Evolutionary conservation across 2,329 filamentous ascomycete species (phyloP).

Genomic region (Xylariaceae sp.): DNA sequence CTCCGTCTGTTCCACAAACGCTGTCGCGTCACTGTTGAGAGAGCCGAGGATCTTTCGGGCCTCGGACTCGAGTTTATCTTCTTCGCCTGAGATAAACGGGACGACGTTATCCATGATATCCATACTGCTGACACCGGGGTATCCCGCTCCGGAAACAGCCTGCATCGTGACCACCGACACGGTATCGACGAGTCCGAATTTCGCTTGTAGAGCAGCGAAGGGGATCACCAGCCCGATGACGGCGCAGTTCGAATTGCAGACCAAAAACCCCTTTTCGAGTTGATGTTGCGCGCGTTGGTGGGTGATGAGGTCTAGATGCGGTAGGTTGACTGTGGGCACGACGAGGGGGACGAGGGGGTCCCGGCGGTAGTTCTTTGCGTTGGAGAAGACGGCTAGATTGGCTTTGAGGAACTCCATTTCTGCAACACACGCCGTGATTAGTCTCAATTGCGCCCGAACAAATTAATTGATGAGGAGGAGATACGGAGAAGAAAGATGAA

Average conservation of each 20-base stretch:
- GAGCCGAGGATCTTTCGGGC: slow-evolving; percentile 88
- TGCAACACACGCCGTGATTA: slow-evolving; percentile 30
- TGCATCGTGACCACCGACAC: slow-evolving; percentile 88
- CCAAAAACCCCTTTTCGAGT: slow-evolving; percentile 81
- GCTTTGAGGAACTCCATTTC: slow-evolving; percentile 89
- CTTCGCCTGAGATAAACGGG: slow-evolving; percentile 87
- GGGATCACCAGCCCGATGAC: slow-evolving; percentile 95
- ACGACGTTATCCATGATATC: slow-evolving; percentile 96
- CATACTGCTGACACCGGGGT: slow-evolving; percentile 87
- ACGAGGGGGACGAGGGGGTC: slow-evolving; percentile 88
- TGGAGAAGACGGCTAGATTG: slow-evolving; percentile 90
- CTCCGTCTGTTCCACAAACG: slow-evolving; percentile 68
- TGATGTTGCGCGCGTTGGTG: slow-evolving; percentile 73
- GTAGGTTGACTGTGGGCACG: slow-evolving; percentile 89
- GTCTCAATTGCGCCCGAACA: not conserved
- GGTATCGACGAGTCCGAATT: slow-evolving; percentile 76
- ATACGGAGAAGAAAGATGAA: not conserved
- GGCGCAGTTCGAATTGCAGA: slow-evolving; percentile 98
- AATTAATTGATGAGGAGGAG: not conserved
- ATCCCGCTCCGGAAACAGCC: slow-evolving; percentile 88
- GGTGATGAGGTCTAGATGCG: slow-evolving; percentile 83
- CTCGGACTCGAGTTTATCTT: slow-evolving; percentile 94
- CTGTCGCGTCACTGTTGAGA: slow-evolving; percentile 67
- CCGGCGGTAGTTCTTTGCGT: slow-evolving; percentile 94
- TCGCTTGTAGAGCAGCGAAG: slow-evolving; percentile 81